Evolutionary conservation across 768 basidiomycete species (phyloP).

Genomic region (Naganishia vaughanmartiniae): DNA sequence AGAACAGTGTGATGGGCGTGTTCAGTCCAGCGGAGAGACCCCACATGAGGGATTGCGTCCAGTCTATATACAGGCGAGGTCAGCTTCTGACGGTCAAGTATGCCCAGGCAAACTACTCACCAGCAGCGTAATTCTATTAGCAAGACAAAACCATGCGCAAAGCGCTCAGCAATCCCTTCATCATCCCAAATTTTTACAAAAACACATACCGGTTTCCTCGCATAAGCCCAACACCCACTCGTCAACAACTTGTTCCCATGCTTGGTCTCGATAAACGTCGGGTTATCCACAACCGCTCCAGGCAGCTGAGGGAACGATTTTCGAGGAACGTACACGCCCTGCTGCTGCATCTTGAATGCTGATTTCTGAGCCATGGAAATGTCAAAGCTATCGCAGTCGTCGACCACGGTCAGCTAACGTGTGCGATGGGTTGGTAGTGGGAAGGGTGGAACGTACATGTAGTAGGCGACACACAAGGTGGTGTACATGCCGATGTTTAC

Average conservation of each 20-base stretch:
- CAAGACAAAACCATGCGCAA: neutral
- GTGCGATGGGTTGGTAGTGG: neutral
- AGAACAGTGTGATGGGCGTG: conserved; percentile 95
- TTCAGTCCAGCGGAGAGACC: conserved; percentile 86
- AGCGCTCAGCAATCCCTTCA: neutral
- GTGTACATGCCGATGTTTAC: conserved; percentile 70
- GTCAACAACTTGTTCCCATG: conserved; percentile 94
- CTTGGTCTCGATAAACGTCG: conserved; percentile 84
- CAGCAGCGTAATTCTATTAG: conserved; percentile 85
- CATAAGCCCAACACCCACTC: conserved; percentile 90
- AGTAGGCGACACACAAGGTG: conserved; percentile 79
- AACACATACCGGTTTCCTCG: conserved; percentile 77
- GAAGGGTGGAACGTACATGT: conserved; percentile 60
- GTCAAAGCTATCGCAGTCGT: conserved; percentile 70
- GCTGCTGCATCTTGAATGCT: conserved; percentile 91
- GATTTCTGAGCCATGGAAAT: conserved; percentile 95
- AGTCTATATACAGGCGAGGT: conserved; percentile 54
- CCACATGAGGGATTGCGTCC: conserved; percentile 89
- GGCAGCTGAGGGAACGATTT: conserved; percentile 93
- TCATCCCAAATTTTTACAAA: neutral
- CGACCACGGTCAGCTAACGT: neutral
- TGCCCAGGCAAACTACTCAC: neutral
- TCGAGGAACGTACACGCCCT: conserved; percentile 78
- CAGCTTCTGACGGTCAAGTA: neutral
- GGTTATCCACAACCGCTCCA: conserved; percentile 74